These are phyloP conservation scores for Calonectria naviculata DNA, from an alignment of 2,329 filamentous ascomycete genomes.

Conservation along the genomic window DNA sequence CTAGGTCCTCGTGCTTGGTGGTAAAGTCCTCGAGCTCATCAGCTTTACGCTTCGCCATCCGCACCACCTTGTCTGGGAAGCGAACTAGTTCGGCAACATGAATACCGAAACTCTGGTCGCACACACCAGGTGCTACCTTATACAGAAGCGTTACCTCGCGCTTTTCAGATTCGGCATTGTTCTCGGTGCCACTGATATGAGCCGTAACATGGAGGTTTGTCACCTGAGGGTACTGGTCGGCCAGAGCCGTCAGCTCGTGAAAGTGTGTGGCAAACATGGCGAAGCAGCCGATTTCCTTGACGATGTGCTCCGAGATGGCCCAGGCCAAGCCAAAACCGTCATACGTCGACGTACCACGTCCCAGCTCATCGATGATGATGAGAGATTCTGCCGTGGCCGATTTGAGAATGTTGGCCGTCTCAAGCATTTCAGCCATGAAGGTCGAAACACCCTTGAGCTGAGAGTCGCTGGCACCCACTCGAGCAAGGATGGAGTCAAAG, in stretches of 20 bases:
- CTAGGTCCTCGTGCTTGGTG: slow-evolving; percentile 74
- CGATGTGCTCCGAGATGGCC: slow-evolving; percentile 98
- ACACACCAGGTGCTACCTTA: slow-evolving; percentile 95
- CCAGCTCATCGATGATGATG: slow-evolving; percentile 98
- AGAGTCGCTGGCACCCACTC: slow-evolving; percentile 94
- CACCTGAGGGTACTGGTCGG: slow-evolving; percentile 87
- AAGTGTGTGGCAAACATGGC: slow-evolving; percentile 98
- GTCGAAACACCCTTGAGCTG: slow-evolving; percentile 98
- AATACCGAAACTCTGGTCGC: slow-evolving; percentile 97
- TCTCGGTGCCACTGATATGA: slow-evolving; percentile 75
- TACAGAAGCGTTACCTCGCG: slow-evolving; percentile 95
- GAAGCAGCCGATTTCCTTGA: slow-evolving; percentile 94
- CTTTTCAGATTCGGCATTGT: slow-evolving; percentile 58
- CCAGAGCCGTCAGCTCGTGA: slow-evolving; percentile 93
- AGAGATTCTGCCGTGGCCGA: slow-evolving; percentile 94
- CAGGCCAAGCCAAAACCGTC: slow-evolving; percentile 99
- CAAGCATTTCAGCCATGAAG: slow-evolving; percentile 99
- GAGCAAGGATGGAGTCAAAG: slow-evolving; percentile 96
- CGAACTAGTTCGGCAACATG: slow-evolving; percentile 97
- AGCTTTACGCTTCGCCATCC: slow-evolving; percentile 99
- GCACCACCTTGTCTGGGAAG: slow-evolving; percentile 96
- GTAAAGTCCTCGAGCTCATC: slow-evolving; percentile 98
- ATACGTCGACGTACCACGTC: slow-evolving; percentile 96
- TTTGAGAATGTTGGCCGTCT: slow-evolving; percentile 98
- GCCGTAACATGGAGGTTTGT: slow-evolving; percentile 96